Percentiles rank a stretch among this genome's conserved stretches.
Evolutionary conservation across 805 yeast species (phyloP).

Genomic region (Wickerhamiella nectarea): DNA sequence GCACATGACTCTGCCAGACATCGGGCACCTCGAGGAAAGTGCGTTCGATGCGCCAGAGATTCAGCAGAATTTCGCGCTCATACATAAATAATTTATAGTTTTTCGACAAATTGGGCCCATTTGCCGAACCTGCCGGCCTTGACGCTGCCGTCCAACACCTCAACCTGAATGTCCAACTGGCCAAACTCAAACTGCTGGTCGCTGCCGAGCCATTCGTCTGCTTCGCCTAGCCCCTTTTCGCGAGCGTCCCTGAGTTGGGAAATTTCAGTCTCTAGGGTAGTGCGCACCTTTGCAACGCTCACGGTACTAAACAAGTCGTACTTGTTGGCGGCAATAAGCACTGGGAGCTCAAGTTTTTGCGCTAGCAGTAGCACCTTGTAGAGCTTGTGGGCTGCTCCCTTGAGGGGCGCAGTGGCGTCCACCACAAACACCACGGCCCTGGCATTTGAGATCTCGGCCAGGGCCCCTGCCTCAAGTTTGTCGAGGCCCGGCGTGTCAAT

Average conservation of each 20-base stretch:
- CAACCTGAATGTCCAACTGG: constrained; percentile 53
- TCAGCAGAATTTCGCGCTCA: constrained; percentile 1
- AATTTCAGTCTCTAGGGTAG: constrained; percentile 50
- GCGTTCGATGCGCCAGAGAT: constrained; percentile 1
- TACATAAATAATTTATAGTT: not conserved
- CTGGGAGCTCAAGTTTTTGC: constrained; percentile 52
- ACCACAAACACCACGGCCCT: constrained; percentile 62
- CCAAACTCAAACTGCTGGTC: constrained; percentile 46
- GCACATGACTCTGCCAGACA: not conserved
- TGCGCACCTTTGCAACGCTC: constrained; percentile 48
- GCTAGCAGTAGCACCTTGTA: constrained; percentile 46
- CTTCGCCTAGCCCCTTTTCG: constrained; percentile 35
- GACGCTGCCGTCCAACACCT: constrained; percentile 56
- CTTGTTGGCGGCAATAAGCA: constrained; percentile 72
- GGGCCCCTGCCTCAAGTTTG: constrained; percentile 48
- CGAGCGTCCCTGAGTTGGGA: constrained; percentile 38
- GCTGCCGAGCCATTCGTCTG: constrained; percentile 30
- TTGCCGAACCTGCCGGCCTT: constrained; percentile 37
- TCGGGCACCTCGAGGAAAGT: not conserved
- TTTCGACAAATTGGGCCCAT: constrained; percentile 42
- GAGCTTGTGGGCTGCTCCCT: constrained; percentile 44
- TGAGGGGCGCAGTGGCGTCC: constrained; percentile 47
- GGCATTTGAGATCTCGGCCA: constrained; percentile 36
- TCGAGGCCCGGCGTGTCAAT: constrained; percentile 84
- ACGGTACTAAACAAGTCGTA: constrained; percentile 73